Evolutionary conservation across 2,329 filamentous ascomycete genomes (phyloP).

Genomic region (Trichophyton simii): DNA sequence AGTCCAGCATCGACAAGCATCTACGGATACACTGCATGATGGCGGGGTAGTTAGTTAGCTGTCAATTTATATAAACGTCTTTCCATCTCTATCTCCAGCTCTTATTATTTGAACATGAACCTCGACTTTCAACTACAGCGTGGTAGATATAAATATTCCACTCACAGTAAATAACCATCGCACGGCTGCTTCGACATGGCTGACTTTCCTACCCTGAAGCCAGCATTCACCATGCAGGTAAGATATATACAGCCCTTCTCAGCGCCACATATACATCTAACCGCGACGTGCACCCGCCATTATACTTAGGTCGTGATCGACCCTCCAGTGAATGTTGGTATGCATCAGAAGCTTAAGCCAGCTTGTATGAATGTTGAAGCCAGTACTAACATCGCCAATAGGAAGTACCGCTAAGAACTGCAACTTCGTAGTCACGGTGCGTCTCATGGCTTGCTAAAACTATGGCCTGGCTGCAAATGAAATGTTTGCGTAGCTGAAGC

Average conservation of each 20-base stretch:
- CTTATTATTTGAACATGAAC: not conserved
- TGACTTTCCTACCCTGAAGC: constrained; percentile 28
- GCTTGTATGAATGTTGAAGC: not conserved
- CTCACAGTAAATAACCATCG: not conserved
- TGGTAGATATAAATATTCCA: not conserved
- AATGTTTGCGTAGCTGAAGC: not conserved
- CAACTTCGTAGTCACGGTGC: constrained; percentile 27
- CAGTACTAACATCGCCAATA: constrained; percentile 10
- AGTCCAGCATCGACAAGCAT: not conserved
- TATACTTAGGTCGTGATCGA: constrained; percentile 22
- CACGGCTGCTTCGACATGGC: constrained; percentile 18
- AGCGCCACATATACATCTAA: not conserved
- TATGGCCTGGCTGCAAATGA: too few relatives aligned
- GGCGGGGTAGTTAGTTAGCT: not conserved
- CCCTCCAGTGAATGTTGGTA: constrained; percentile 22
- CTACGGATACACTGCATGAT: not conserved
- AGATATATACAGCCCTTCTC: not conserved
- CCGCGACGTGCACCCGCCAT: not conserved
- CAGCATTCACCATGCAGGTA: constrained; percentile 31
- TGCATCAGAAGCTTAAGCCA: constrained; percentile 7
- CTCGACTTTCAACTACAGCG: not conserved
- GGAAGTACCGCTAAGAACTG: constrained; percentile 27
- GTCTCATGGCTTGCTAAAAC: not conserved
- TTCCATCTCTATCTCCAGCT: not conserved
- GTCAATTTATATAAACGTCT: not conserved